Percentiles rank a stretch among this genome's conserved stretches.
phyloP scores from a whole-genome alignment of 2,329 filamentous ascomycete species.

The Fusarium euwallaceae region DNA sequence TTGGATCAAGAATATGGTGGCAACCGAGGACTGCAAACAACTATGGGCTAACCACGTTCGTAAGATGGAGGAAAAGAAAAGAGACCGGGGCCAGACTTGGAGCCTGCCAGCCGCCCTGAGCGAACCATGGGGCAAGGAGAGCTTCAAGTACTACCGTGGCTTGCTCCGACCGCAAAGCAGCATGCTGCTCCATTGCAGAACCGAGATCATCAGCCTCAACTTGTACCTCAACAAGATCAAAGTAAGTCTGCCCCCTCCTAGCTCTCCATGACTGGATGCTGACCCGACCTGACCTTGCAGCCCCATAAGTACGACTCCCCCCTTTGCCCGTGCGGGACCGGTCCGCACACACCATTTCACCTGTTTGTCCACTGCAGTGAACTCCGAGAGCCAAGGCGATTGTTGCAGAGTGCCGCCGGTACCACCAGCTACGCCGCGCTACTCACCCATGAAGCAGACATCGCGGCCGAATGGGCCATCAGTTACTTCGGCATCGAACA shows the following conservation, averaged over 20 bases:
- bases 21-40: not conserved
- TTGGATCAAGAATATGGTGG: conserved; percentile 18
- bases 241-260: not conserved
- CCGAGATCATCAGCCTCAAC: conserved; percentile 19
- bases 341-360: not conserved
- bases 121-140: not conserved
- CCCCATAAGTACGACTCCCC: not conserved
- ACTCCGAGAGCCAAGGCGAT: not conserved
- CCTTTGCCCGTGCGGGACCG: not conserved
- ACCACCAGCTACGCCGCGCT: not conserved
- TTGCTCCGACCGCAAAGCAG: conserved; percentile 15
- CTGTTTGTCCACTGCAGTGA: not conserved
- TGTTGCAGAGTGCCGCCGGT: not conserved
- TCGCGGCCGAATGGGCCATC: conserved; percentile 16
- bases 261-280: not conserved
- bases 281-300: not conserved
- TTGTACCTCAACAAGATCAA: not conserved
- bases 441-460: not conserved
- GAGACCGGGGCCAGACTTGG: no score
- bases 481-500: conserved; percentile 10
- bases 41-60: not conserved
- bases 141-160: not conserved
- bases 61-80: no score
- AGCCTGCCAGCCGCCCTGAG: not conserved
- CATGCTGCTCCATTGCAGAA: conserved; percentile 26